Evolutionary conservation across 169 alveolate genomes (phyloP), one percentile per base, ranked within the genome.

Genomic region (Eimeria praecox): DNA sequence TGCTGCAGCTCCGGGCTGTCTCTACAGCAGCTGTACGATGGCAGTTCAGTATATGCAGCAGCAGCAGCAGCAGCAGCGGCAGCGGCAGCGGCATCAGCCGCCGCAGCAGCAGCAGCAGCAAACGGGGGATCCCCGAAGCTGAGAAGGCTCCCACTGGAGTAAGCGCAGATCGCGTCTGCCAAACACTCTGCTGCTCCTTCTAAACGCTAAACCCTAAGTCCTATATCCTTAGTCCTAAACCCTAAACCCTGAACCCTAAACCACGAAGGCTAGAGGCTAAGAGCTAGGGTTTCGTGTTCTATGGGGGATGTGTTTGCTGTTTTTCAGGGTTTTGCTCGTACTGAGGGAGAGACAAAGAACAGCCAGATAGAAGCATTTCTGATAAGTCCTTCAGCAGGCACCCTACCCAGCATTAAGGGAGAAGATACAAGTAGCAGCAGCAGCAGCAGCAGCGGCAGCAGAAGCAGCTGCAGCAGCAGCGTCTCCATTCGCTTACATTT

Each of bases 1-100:
- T 85, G 92, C 92, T 85, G 59, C 73, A 85, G 52, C 78, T 85
- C 6, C 73, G 92, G 59, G 92, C 77, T 35, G 78, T 85, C 78
- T 54, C 92, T 3, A 42, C 78, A n/a, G 35, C 92, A 54, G 40
- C 92, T 54, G 52, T 56, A 27, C 9, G 24, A 18, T 85, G 92
- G 92, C 92, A 42, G 9, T 22, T 85, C 92, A 22, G 35, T 18
- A 3, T 24, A n/a, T 85, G 92, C 64, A 33, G 64, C 56, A 85
- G 56, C 92, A 85, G 62, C 42, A 14, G 66, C 69, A 49, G 46
- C 71, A n/a, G 71, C n/a, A n/a, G 44, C 71, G 49, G 86, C 54
- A 69, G 49, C 8, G 44, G 80, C 44, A 69, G 80, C 80, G n/a
- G 40, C 35, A 6, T 38, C 49, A 69, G 66, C 66, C 9, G 73